Evolutionary conservation across 306 rosid species (phyloP).

Genomic region (Chamaecrista fasciculata): DNA sequence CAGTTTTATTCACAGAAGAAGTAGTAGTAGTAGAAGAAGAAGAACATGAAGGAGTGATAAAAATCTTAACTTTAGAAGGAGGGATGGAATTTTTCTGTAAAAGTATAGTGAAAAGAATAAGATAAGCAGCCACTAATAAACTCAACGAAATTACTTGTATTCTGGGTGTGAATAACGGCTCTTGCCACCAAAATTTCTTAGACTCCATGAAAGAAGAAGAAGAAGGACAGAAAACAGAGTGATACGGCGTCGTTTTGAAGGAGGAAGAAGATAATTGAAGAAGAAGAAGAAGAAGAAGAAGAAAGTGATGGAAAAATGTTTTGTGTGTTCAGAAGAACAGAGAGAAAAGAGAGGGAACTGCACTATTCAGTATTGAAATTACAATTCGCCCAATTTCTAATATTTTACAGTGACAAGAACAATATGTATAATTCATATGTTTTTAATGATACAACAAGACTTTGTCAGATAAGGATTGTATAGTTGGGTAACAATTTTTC

Average conservation of each 20-base stretch:
- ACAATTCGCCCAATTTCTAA: neutral
- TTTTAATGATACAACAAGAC: no score
- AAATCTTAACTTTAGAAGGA: conserved; percentile 27
- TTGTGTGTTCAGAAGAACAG: neutral
- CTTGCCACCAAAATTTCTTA: conserved; percentile 46
- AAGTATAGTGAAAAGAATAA: conserved; percentile 43
- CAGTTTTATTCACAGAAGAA: conserved; percentile 2
- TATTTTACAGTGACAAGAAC: no score
- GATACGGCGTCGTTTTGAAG: no score
- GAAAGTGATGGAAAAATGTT: neutral
- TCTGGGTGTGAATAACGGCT: conserved; percentile 38
- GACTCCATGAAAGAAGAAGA: conserved; percentile 42
- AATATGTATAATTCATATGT: no score
- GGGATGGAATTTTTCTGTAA: conserved; percentile 36
- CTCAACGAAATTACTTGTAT: conserved; percentile 60
- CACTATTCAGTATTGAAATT: neutral
- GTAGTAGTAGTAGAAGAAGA: conserved; percentile 33
- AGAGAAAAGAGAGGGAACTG: neutral
- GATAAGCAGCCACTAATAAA: conserved; percentile 54
- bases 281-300: neutral
- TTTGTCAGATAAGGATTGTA: neutral
- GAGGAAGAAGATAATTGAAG: no score
- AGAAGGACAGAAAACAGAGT: no score
- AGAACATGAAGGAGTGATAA: conserved; percentile 34
- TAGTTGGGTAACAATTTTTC: neutral